phyloP scores from a whole-genome alignment of 2,329 filamentous ascomycete species.

The Epichloe uncinata region DNA sequence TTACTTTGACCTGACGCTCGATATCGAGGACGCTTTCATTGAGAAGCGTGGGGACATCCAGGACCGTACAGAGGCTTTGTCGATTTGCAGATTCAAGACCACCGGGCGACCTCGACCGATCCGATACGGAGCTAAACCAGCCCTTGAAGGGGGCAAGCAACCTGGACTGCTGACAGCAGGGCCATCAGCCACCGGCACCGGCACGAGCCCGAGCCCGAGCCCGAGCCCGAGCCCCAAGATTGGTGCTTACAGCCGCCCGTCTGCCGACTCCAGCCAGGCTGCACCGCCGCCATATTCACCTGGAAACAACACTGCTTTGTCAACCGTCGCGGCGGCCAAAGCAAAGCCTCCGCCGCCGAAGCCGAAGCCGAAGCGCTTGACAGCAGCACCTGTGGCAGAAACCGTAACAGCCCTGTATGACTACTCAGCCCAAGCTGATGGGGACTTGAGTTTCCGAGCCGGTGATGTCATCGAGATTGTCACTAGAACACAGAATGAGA shows the following conservation, averaged over 20 bases:
- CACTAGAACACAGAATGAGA: conserved; percentile 70
- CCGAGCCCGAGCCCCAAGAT: conserved; percentile 14
- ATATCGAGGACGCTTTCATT: conserved; percentile 84
- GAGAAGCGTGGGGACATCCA: conserved; percentile 81
- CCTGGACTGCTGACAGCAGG: conserved; percentile 40
- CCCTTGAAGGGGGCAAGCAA: conserved; percentile 34
- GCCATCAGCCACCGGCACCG: conserved; percentile 6
- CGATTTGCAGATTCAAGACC: conserved; percentile 84
- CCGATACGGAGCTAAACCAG: conserved; percentile 45
- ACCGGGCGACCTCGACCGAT: conserved; percentile 54
- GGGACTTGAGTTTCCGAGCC: conserved; percentile 78
- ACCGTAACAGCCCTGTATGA: conserved; percentile 88
- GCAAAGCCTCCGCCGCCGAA: conserved; percentile 61
- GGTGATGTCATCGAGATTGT: conserved; percentile 88
- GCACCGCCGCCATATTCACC: conserved; percentile 62
- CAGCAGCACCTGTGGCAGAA: conserved; percentile 51
- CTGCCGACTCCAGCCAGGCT: conserved; percentile 32
- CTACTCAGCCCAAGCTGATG: conserved; percentile 89
- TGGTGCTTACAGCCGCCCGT: conserved; percentile 22
- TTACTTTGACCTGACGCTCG: conserved; percentile 86
- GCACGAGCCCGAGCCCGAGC: conserved; percentile 9
- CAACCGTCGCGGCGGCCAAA: conserved; percentile 38
- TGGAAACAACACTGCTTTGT: conserved; percentile 26
- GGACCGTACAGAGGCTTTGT: conserved; percentile 68
- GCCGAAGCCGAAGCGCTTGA: conserved; percentile 68